Conservation (phyloP, 2,329 filamentous ascomycete genomes). For the Truncatella angustata region DNA sequence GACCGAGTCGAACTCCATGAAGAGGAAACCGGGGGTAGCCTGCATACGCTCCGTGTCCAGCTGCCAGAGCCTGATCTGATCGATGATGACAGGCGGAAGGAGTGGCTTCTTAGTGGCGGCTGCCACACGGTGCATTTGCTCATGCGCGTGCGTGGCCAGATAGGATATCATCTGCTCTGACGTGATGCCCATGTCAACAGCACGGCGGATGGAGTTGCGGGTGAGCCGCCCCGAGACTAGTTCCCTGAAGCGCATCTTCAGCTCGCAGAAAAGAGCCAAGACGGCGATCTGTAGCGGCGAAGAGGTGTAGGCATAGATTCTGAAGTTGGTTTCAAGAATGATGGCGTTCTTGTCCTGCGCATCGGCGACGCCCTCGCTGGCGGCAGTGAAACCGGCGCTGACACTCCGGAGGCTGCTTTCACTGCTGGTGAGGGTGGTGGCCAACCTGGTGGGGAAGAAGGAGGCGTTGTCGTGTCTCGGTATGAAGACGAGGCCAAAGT, state of each 20-base stretch:
- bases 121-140: constrained; percentile 78
- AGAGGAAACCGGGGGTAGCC: constrained; percentile 77
- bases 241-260: constrained; percentile 89
- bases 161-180: constrained; percentile 94
- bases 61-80: constrained; percentile 97
- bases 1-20: constrained; percentile 77
- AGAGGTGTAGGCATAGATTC: constrained; percentile 93
- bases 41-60: constrained; percentile 94
- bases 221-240: constrained; percentile 91
- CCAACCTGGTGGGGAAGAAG: constrained; percentile 88
- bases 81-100: constrained; percentile 90
- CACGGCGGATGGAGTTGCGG: constrained; percentile 81
- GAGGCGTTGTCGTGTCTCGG: constrained; percentile 56
- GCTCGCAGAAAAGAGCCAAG: constrained; percentile 81
- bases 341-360: constrained; percentile 72
- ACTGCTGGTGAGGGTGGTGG: constrained; percentile 84
- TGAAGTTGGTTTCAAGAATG: constrained; percentile 97
- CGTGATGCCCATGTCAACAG: constrained; percentile 88
- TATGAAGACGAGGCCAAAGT: constrained; percentile 89
- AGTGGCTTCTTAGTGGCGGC: constrained; percentile 62
- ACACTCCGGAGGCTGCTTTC: constrained; percentile 68
- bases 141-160: constrained; percentile 87
- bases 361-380: constrained; percentile 39
- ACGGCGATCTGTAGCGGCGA: constrained; percentile 94
- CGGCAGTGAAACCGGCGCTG: constrained; percentile 66